A percentile compares a stretch with the other conserved stretches of the same genome.
Conservation (phyloP, 2,329 filamentous ascomycete genomes). For the Gliomastix tumulicola region DNA sequence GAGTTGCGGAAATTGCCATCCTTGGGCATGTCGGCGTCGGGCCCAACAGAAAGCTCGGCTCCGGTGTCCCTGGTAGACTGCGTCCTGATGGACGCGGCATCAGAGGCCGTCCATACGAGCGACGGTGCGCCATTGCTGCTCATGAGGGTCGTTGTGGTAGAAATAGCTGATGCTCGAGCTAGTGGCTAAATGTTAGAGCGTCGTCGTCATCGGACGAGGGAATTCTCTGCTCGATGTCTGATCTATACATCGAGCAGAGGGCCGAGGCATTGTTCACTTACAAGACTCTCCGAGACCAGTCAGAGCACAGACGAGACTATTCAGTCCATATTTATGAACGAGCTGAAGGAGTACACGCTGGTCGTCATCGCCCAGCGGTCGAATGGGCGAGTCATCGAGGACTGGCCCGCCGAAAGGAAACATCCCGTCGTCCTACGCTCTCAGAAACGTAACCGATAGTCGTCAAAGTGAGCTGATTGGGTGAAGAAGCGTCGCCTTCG, state of each 20-base stretch:
- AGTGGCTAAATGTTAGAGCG: no score
- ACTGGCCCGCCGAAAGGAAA: slow-evolving; percentile 21
- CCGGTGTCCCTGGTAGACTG: slow-evolving; percentile 26
- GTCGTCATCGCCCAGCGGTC: slow-evolving; percentile 28
- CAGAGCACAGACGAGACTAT: slow-evolving; percentile 26
- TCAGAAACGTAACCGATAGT: no score
- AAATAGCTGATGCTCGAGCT: slow-evolving; percentile 31
- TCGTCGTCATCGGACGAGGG: no score
- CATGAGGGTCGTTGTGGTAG: slow-evolving; percentile 27
- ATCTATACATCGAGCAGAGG: neutral
- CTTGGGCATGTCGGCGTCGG: slow-evolving; percentile 20
- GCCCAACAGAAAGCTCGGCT: slow-evolving; percentile 23
- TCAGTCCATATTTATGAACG: slow-evolving; percentile 28
- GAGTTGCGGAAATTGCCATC: slow-evolving; percentile 14
- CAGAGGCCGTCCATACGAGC: slow-evolving; percentile 31
- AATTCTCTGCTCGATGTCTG: no score
- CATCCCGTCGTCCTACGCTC: slow-evolving; percentile 18
- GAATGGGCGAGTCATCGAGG: slow-evolving; percentile 23
- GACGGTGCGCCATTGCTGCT: slow-evolving; percentile 32
- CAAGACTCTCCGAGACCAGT: slow-evolving; percentile 26
- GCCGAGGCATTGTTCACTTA: no score
- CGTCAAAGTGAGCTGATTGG: no score
- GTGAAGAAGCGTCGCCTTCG: no score
- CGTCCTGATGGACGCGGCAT: slow-evolving; percentile 30
- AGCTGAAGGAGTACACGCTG: slow-evolving; percentile 27